Evolutionary conservation across 2,329 filamentous ascomycete genomes (phyloP).

Genomic region (Penicillium sp.): DNA sequence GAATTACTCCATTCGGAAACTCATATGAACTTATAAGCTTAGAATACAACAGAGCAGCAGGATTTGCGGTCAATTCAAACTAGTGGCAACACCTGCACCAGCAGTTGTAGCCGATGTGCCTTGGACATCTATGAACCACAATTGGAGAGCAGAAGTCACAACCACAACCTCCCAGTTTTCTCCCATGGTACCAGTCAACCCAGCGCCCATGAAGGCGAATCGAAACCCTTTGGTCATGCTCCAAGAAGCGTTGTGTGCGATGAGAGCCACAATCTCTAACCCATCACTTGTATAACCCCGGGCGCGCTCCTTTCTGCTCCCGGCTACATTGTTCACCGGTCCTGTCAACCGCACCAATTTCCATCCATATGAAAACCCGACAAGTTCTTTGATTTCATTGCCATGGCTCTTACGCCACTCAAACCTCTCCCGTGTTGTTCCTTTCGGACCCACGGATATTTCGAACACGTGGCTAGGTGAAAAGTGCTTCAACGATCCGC

Average conservation of each 20-base stretch:
- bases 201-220: slow-evolving; percentile 9
- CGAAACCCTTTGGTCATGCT: slow-evolving; percentile 13
- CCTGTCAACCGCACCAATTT: slow-evolving; percentile 11
- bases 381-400: slow-evolving; percentile 15
- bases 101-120: not conserved
- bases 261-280: slow-evolving; percentile 13
- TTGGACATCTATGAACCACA: slow-evolving; percentile 12
- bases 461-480: slow-evolving; percentile 6
- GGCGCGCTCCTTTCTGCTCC: slow-evolving; percentile 10
- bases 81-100: not conserved
- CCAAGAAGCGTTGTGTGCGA: slow-evolving; percentile 15
- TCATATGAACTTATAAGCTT: no score
- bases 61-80: not conserved
- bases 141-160: slow-evolving; percentile 9
- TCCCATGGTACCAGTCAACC: slow-evolving; percentile 9
- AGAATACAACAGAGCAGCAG: no score
- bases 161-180: slow-evolving; percentile 12
- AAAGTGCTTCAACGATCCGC: not conserved
- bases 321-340: not conserved
- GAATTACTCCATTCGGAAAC: not conserved
- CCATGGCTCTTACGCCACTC: slow-evolving; percentile 14
- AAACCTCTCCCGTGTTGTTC: slow-evolving; percentile 1
- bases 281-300: slow-evolving; percentile 11
- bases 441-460: not conserved
- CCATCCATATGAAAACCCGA: slow-evolving; percentile 9